Evolutionary conservation across 2,329 filamentous ascomycete species (phyloP).

Genomic region (Sporothrix humicola): DNA sequence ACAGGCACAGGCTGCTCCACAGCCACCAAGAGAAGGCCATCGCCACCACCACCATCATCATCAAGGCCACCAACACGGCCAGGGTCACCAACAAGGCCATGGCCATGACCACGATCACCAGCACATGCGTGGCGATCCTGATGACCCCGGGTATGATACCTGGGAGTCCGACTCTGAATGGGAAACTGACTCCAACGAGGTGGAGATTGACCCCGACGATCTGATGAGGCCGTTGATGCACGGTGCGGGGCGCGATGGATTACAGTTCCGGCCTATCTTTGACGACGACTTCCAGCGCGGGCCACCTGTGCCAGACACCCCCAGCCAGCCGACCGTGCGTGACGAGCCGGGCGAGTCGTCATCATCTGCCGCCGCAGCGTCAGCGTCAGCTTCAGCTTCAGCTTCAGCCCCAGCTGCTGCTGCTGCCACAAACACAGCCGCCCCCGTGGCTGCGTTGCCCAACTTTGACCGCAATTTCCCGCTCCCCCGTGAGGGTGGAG

Average conservation of each 20-base stretch:
- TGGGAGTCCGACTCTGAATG: conserved; percentile 27
- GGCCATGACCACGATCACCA: not conserved
- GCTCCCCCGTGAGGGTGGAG: conserved; percentile 32
- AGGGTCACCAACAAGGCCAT: conserved; percentile 5
- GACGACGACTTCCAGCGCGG: not conserved
- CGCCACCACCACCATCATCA: conserved; percentile 16
- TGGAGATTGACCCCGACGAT: conserved; percentile 7
- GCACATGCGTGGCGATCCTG: not conserved
- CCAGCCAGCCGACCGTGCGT: not conserved
- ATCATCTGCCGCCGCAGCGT: not conserved
- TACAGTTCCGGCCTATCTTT: not conserved
- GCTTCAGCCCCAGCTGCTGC: not conserved
- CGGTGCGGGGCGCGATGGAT: not conserved
- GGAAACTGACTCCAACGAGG: conserved; percentile 29
- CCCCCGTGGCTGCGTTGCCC: conserved; percentile 3
- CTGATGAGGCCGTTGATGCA: not conserved
- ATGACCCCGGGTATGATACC: conserved; percentile 13
- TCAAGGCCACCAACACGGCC: not conserved
- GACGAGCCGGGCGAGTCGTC: conserved; percentile 3
- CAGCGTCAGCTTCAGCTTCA: not conserved
- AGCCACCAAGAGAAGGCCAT: not conserved
- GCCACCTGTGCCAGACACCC: conserved; percentile 19
- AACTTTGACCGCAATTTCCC: conserved; percentile 16
- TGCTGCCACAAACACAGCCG: not conserved
- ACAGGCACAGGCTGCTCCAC: not conserved